Conservation (phyloP, 352 stramenopile species). For the Globisporangium lucens region DNA sequence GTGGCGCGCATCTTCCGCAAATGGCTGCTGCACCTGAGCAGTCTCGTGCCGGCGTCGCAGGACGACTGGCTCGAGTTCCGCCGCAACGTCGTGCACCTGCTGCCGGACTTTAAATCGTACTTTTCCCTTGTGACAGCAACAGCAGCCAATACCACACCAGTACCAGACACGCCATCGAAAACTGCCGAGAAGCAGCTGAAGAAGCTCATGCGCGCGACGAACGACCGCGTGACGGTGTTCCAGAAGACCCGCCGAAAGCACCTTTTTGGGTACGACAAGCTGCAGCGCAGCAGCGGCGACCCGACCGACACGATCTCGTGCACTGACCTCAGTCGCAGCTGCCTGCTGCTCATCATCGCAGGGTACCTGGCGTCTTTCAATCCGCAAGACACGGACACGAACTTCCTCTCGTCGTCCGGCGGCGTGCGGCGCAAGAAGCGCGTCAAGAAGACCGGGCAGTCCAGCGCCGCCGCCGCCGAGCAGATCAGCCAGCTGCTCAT, state of each 20-base stretch:
- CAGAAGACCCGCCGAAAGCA: constrained; percentile 49
- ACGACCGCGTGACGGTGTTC: constrained; percentile 32
- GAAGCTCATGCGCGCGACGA: constrained; percentile 37
- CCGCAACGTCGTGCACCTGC: constrained; percentile 42
- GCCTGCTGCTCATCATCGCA: constrained; percentile 68
- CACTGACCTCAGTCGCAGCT: constrained; percentile 59
- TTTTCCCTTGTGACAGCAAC: constrained; percentile 13
- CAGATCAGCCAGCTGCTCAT: constrained; percentile 62
- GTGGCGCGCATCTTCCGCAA: constrained; percentile 42
- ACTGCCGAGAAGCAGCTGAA: constrained; percentile 19
- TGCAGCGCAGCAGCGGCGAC: constrained; percentile 23
- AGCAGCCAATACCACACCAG: neutral
- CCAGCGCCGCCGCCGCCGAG: constrained; percentile 28
- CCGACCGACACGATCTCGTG: constrained; percentile 49
- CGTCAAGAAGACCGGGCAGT: constrained; percentile 31
- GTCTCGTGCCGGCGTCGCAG: constrained; percentile 40
- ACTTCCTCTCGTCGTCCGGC: constrained; percentile 67
- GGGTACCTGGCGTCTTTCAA: constrained; percentile 80
- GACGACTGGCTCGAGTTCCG: constrained; percentile 72
- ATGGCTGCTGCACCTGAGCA: constrained; percentile 52
- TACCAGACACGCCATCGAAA: constrained; percentile 9
- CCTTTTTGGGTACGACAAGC: constrained; percentile 65
- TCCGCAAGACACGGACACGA: constrained; percentile 64
- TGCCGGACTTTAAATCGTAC: constrained; percentile 43
- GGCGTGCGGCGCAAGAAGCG: constrained; percentile 52